Conservation (phyloP, 768 basidiomycete genomes). For the Pleurotus citrinopileatus region DNA sequence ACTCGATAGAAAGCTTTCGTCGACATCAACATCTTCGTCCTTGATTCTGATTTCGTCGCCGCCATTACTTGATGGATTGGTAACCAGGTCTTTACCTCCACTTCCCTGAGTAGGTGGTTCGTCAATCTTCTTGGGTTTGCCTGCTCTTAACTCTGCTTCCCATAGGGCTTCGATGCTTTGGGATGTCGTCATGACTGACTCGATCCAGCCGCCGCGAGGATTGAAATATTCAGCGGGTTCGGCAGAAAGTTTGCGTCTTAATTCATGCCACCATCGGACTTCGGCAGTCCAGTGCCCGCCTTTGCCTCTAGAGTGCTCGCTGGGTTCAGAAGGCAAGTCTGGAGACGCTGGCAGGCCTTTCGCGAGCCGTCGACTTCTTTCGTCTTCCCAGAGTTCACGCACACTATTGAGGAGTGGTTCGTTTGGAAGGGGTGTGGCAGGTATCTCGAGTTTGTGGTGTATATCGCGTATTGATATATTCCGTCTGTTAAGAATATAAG, state of each 20-base stretch:
- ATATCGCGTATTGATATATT: constrained; percentile 58
- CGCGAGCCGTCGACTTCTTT: constrained; percentile 67
- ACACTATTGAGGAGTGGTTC: constrained; percentile 86
- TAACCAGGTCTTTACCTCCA: no score
- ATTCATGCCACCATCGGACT: constrained; percentile 71
- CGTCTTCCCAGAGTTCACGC: constrained; percentile 95
- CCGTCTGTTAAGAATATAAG: constrained; percentile 85
- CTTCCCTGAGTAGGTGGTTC: no score
- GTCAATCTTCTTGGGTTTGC: constrained; percentile 39
- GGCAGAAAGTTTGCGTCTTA: constrained; percentile 57
- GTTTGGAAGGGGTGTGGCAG: constrained; percentile 43
- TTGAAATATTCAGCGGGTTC: constrained; percentile 25
- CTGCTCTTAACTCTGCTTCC: constrained; percentile 62
- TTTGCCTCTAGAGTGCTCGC: constrained; percentile 53
- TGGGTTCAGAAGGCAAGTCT: constrained; percentile 67
- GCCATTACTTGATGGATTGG: no score
- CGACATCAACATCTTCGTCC: constrained; percentile 42
- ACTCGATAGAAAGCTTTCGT: constrained; percentile 47
- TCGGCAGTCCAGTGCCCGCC: constrained; percentile 71
- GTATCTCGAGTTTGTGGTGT: constrained; percentile 68
- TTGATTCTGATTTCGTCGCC: constrained; percentile 17
- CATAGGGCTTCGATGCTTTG: constrained; percentile 88
- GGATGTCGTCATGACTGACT: constrained; percentile 82
- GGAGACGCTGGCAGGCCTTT: constrained; percentile 74
- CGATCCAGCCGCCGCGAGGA: constrained; percentile 50